Evolutionary conservation across 208 protist genomes (phyloP), one percentile per base, ranked within the genome.

Genomic region (Crithidia fasciculata): DNA sequence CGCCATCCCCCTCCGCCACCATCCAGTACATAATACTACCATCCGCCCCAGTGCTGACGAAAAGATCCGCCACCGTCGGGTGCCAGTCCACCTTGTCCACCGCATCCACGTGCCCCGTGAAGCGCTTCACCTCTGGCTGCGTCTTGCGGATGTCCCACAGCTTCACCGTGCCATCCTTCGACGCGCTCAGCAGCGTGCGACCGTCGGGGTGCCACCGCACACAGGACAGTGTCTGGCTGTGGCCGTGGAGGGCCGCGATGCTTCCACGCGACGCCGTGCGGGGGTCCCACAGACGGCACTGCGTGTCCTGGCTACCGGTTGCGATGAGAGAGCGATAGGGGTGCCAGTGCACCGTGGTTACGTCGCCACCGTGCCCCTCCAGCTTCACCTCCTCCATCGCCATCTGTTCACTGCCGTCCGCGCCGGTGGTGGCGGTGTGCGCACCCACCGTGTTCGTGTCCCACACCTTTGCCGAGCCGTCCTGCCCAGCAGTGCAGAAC

Each of bases 291-390:
- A 97, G 74, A 12, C 92, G 87, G 72, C 83, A 90, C 72, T 93
- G 84, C 56, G 83, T 88, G 78, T 97, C 92, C 69, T 95, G 89
- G 59, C 90, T 94, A n/a, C 90, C 92, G 19, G 92, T 95, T 2
- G 90, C 85, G 56, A 97, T 88, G 18, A 97, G 85, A 5, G 92
- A 89, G 40, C 82, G 79, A 55, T 83, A 88, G 12, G 90, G 92
- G 77, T 97, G 92, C 92, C 92, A 97, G 71, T 94, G 85, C 49
- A 84, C 84, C 7, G 88, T 87, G n/a, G 89, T 93, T 58, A 97
- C 92, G 44, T 95, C 92, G 37, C 90, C 89, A 40, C 90, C 92
- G 72, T 97, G 92, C 18, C 92, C 92, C 69, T 96, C 89, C 39
- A 96, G 77, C 74, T 92, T 91, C 76, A 89, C 82, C 74, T 96